A percentile compares a stretch with the other conserved stretches of the same genome.
Evolutionary conservation across 2,329 filamentous ascomycete genomes (phyloP).

Genomic region (Nigrospora oryzae): DNA sequence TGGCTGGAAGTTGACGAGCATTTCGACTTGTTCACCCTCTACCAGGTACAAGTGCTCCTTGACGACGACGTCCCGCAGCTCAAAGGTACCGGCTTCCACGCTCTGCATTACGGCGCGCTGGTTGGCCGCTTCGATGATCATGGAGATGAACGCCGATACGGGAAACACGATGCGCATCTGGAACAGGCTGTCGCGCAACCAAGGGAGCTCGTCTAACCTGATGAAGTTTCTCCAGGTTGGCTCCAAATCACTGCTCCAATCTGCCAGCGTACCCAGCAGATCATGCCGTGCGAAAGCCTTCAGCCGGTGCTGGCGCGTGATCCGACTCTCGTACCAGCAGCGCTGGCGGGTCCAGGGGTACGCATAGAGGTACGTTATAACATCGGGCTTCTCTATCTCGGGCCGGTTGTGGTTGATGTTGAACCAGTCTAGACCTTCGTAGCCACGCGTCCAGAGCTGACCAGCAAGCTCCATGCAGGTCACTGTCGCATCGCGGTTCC

Average conservation of each 20-base stretch:
- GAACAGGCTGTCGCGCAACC: neutral
- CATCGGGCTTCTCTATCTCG: neutral
- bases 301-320: neutral
- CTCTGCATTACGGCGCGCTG: slow-evolving; percentile 15
- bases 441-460: slow-evolving; percentile 9
- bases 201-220: neutral
- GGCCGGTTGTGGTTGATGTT: slow-evolving; percentile 3
- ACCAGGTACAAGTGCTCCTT: slow-evolving; percentile 22
- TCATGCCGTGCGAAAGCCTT: slow-evolving; percentile 1
- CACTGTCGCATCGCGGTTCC: slow-evolving; percentile 10
- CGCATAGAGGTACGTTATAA: neutral
- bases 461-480: slow-evolving; percentile 16
- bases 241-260: neutral
- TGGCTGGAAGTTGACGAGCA: slow-evolving; percentile 22
- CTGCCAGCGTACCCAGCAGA: neutral
- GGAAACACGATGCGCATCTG: neutral
- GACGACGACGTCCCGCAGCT: slow-evolving; percentile 26
- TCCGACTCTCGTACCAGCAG: slow-evolving; percentile 1
- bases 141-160: neutral
- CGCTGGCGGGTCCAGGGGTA: neutral
- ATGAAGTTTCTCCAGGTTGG: slow-evolving; percentile 1
- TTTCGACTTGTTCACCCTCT: slow-evolving; percentile 25
- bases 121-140: slow-evolving; percentile 7
- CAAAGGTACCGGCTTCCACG: slow-evolving; percentile 20
- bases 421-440: slow-evolving; percentile 14